Base-by-base conservation (phyloP, 768 basidiomycete species). In the Pluteus cervinus region DNA sequence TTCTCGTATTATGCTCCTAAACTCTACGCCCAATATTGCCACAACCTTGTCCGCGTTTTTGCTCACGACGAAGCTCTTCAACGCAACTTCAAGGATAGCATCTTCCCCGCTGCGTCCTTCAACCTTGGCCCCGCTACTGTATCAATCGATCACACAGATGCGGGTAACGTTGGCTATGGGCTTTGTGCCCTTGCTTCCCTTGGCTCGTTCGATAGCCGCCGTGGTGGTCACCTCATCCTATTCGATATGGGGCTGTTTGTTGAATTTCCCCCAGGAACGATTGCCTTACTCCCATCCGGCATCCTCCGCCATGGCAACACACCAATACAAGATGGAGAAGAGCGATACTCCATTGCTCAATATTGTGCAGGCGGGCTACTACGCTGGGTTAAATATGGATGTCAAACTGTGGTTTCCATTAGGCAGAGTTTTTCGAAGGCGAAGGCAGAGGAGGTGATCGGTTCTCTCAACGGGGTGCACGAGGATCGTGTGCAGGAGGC, bases 41-140 rank as follows among this genome's bases (percentile, higher is more conserved):
- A 34, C 2, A 5, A 40, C 9, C 40, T 53, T 2, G 11, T 28
- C 3, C 16, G n/a, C 9, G 34, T 56, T 2, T 42, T 43, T 24
- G 30, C 24, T 0, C 22, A 39, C 1, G 12, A 46, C 16, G 41
- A 43, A 3, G 7, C 17, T 2, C 44, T 58, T 4, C n/a, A 11
- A 4, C 29, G 31, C 16, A 57, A 53, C 42, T 52, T 63, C 41
- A 2, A 18, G 9, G 51, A 55, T n/a, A 57, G 54, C 3, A 25
- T 61, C 0, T 65, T 57, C 16, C 43, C 59, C 0, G 32, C 48
- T 0, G 24, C 36, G 0, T 57, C 55, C 0, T 56, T 63, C 46
- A 66, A 65, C 40, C 44, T 61, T 7, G 61, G 60, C 0, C 44
- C 48, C 0, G 32, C 28, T 1, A 51, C 50, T 0, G 29, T 48